phyloP scores from a whole-genome alignment of 257 asterid genomes.

The Ballota nigra region DNA sequence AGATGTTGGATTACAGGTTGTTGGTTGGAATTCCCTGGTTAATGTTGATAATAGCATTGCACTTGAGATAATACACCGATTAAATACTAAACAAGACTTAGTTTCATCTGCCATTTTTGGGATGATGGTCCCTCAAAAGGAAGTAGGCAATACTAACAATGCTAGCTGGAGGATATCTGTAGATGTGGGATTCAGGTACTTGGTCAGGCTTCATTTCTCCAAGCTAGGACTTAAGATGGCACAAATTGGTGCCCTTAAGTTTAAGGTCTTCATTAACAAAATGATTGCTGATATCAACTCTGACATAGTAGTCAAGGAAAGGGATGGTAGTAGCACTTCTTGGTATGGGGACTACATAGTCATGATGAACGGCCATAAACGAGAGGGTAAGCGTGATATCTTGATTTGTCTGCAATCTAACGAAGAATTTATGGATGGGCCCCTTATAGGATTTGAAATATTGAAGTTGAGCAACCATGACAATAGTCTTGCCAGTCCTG shows the following conservation, averaged over 20 bases:
- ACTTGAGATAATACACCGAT: slow-evolving; percentile 37
- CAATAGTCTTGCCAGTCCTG: slow-evolving; percentile 42
- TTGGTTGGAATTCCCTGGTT: slow-evolving; percentile 28
- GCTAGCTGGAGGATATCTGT: slow-evolving; percentile 42
- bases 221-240: slow-evolving; percentile 33
- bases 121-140: slow-evolving; percentile 23
- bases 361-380: slow-evolving; percentile 43
- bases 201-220: slow-evolving; percentile 52
- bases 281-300: slow-evolving; percentile 28
- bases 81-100: slow-evolving; percentile 29
- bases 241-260: slow-evolving; percentile 26
- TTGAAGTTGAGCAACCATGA: slow-evolving; percentile 61
- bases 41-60: slow-evolving; percentile 40
- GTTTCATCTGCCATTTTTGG: slow-evolving; percentile 29
- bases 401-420: slow-evolving; percentile 37
- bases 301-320: slow-evolving; percentile 29
- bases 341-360: slow-evolving; percentile 39
- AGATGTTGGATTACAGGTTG: slow-evolving; percentile 18
- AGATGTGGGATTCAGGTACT: slow-evolving; percentile 52
- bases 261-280: slow-evolving; percentile 37
- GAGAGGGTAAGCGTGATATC: slow-evolving; percentile 37
- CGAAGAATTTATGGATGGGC: slow-evolving; percentile 23
- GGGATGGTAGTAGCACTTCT: slow-evolving; percentile 16
- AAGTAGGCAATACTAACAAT: slow-evolving; percentile 13
- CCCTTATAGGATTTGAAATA: slow-evolving; percentile 47